Conservation (phyloP, 139 green algal species). For the Haematococcus sp. region DNA sequence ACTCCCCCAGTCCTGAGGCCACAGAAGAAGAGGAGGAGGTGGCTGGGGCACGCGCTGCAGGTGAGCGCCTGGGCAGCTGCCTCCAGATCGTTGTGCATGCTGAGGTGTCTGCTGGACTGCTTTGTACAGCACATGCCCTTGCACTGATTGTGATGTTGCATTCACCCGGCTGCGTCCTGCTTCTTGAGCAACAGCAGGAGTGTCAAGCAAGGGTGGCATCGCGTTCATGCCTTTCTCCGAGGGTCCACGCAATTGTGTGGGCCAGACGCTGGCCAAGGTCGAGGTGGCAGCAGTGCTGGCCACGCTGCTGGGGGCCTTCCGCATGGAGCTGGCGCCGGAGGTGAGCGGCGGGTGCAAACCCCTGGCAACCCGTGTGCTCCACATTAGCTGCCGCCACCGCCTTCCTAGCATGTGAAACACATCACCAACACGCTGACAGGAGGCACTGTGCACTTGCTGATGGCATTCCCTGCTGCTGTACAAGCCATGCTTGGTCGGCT, state of each 20-base stretch:
- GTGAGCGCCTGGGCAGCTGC: too few species aligned
- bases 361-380: too few species aligned
- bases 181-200: not conserved
- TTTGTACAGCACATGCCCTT: not conserved
- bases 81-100: too few species aligned
- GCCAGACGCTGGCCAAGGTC: slow-evolving; percentile 62
- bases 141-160: not conserved
- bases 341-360: not conserved
- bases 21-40: too few species aligned
- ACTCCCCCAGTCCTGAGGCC: too few species aligned
- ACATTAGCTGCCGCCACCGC: not conserved
- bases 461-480: not conserved
- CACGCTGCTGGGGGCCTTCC: slow-evolving; percentile 44
- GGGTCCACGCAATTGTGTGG: slow-evolving; percentile 57
- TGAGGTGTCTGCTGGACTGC: too few species aligned
- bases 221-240: slow-evolving; percentile 59
- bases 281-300: slow-evolving; percentile 48
- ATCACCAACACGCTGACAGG: not conserved
- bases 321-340: slow-evolving; percentile 44
- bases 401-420: not conserved
- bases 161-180: not conserved
- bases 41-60: too few species aligned
- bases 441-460: not conserved
- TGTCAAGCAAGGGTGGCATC: slow-evolving; percentile 7
- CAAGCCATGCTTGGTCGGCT: too few species aligned